Evolutionary conservation across 352 stramenopile species (phyloP), one percentile per base, ranked within the genome.

Genomic region (Pythium scleroteichum): DNA sequence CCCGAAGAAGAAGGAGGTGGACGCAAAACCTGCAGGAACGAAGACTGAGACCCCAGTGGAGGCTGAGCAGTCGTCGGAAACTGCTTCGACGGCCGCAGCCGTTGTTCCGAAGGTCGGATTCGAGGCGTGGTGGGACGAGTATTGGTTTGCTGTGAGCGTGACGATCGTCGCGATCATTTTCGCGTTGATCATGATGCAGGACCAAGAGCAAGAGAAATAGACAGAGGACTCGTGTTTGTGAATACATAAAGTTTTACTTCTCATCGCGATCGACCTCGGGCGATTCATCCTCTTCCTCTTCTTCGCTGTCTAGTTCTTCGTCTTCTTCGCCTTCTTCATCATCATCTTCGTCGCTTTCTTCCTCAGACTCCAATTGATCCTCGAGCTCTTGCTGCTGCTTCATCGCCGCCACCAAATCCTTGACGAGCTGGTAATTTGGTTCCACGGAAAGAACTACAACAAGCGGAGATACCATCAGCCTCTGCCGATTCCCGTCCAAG

Each of bases 341-440:
- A 2, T 88, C 75, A 2, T 90, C 75, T 7, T 79, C 67, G 0
- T 93, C 78, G 7, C 79, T 78, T n/a, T 85, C 78, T 1, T 85
- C 75, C 17, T 69, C 74, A 13, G 65, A 72, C 12, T 82, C 65
- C 26, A 85, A 55, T 6, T 64, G 53, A 29, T 74, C 72, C 33
- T 59, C 79, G 45, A 92, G 72, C 17, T 39, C 65, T 24, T 77
- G 66, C 8, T 85, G 79, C 56, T 82, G 78, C 66, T 82, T 83
- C 71, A 92, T 75, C 12, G 78, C 80, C 2, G 45, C 68, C 23
- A 92, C 26, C 8, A 92, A 57, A 59, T 92, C 82, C 40, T 74
- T 68, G 33, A 92, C 82, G 16, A 92, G 74, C 6, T 66, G 49
- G 50, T 92, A 90, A 6, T 75, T 49, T n/a, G 80, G 80, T 59